Evolutionary conservation across 1,284 basidiomycete genomes (phyloP).

Genomic region (Wallemia hederae): DNA sequence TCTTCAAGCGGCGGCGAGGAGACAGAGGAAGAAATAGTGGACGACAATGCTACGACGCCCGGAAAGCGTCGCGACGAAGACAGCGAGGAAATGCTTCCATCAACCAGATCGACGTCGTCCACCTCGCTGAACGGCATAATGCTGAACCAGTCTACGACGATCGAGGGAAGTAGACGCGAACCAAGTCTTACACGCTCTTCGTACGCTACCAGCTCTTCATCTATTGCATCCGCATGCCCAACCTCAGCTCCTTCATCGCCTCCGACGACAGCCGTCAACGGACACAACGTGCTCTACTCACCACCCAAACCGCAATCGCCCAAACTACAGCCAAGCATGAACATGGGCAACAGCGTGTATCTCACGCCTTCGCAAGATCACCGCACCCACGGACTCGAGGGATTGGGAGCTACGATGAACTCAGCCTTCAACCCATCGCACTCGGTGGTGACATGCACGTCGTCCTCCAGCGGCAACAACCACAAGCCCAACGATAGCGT

Average conservation of each 20-base stretch:
- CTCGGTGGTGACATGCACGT: not conserved
- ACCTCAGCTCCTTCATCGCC: not conserved
- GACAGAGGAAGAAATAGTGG: not conserved
- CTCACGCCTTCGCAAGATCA: not conserved
- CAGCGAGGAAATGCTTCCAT: not conserved
- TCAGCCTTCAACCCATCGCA: not conserved
- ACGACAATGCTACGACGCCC: slow-evolving; percentile 1
- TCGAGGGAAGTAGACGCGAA: not conserved
- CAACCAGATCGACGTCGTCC: not conserved
- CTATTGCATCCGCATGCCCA: not conserved
- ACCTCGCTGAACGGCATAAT: not conserved
- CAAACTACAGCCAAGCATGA: not conserved
- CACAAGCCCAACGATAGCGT: not conserved
- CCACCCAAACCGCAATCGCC: not conserved
- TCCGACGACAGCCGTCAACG: not conserved
- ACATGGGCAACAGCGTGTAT: too few relatives aligned
- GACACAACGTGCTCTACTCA: not conserved
- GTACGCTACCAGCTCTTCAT: not conserved
- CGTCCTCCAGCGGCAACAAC: not conserved
- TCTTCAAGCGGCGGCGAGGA: slow-evolving; percentile 15
- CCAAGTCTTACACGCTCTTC: not conserved
- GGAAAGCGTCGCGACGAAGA: not conserved
- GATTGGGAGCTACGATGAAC: not conserved
- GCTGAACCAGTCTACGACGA: not conserved
- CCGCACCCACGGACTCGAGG: not conserved